Percentiles rank a stretch among this genome's conserved stretches.
phyloP scores from a whole-genome alignment of 78 protist genomes.

The slime mould (Dictyostelium discoideum) region DNA sequence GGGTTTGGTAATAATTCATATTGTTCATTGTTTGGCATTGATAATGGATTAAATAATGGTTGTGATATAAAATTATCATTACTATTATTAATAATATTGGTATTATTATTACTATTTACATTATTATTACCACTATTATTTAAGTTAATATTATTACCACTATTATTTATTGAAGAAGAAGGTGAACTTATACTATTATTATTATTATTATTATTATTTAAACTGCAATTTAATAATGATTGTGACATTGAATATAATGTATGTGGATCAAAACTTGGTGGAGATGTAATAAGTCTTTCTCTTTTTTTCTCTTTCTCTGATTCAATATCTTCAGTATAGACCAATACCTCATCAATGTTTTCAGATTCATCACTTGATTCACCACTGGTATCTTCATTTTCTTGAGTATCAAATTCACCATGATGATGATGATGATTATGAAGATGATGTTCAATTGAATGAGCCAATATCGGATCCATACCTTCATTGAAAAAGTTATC shows the following conservation, averaged over 20 bases:
- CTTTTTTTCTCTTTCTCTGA: conserved; percentile 15
- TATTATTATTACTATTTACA: background rate
- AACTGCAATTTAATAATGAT: background rate
- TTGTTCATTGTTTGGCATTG: background rate
- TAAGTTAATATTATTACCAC: background rate
- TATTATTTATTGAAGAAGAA: background rate
- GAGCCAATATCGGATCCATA: background rate
- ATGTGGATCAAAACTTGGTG: conserved; percentile 35
- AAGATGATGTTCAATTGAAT: background rate
- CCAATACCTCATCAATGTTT: conserved; percentile 19
- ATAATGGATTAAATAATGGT: conserved; percentile 7
- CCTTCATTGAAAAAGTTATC: conserved; percentile 7
- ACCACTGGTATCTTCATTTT: background rate
- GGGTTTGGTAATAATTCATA: background rate
- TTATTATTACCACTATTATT: background rate
- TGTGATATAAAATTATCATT: background rate
- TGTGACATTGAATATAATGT: conserved; percentile 29
- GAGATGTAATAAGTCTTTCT: background rate
- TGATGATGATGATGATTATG: background rate
- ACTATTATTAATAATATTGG: background rate
- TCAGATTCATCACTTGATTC: background rate
- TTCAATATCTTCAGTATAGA: conserved; percentile 9
- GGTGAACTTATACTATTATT: background rate
- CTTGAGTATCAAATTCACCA: background rate
- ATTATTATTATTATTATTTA: background rate